phyloP scores from a whole-genome alignment of 805 yeast genomes.

The Schwanniomyces occidentalis region DNA sequence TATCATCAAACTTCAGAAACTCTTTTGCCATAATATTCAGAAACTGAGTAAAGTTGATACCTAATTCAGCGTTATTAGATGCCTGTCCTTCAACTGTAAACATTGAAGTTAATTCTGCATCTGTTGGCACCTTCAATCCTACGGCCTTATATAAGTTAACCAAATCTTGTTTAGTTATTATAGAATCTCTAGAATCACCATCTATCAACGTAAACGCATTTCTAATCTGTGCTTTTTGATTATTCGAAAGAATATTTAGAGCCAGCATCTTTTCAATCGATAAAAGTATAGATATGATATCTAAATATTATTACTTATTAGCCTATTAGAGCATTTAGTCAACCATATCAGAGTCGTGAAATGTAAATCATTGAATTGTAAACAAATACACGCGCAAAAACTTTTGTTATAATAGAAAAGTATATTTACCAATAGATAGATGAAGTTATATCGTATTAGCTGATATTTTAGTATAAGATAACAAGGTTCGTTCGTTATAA shows the following conservation, averaged over 20 bases:
- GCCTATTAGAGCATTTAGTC: too few relatives aligned
- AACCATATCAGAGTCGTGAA: too few relatives aligned
- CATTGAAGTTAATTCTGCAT: slow-evolving; percentile 51
- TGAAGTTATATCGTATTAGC: too few relatives aligned
- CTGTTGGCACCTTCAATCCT: slow-evolving; percentile 47
- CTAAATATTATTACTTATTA: too few relatives aligned
- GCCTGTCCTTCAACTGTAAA: slow-evolving; percentile 26
- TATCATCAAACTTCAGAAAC: slow-evolving; percentile 50
- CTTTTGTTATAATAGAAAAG: too few relatives aligned
- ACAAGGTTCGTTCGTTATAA: too few relatives aligned
- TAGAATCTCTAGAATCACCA: slow-evolving; percentile 72
- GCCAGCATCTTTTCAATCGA: slow-evolving; percentile 24
- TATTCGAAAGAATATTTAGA: slow-evolving; percentile 50
- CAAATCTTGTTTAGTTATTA: slow-evolving; percentile 56
- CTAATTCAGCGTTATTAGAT: slow-evolving; percentile 23
- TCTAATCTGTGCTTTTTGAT: slow-evolving; percentile 64
- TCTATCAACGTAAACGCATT: slow-evolving; percentile 81
- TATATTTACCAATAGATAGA: too few relatives aligned
- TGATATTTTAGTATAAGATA: too few relatives aligned
- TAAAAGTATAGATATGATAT: too few relatives aligned
- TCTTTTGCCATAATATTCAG: slow-evolving; percentile 61
- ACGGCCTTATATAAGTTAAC: slow-evolving; percentile 51
- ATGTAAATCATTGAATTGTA: too few relatives aligned
- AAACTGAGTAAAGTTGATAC: slow-evolving; percentile 64
- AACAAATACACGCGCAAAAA: too few relatives aligned